phyloP scores from a whole-genome alignment of 495 filamentous ascomycete genomes.

The Parachaetomium inaequale region DNA sequence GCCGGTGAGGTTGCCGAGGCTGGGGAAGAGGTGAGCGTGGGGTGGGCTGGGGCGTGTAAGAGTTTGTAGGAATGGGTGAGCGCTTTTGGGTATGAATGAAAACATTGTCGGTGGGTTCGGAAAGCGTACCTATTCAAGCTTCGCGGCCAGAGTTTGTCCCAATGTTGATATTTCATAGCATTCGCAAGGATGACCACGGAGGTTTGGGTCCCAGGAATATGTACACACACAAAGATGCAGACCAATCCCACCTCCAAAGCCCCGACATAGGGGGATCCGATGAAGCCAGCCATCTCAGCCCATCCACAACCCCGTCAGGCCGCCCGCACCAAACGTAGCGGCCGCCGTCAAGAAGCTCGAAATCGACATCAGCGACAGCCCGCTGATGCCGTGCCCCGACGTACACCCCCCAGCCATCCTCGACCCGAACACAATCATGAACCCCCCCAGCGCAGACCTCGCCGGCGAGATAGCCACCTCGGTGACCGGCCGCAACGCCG shows the following conservation, averaged over 20 bases:
- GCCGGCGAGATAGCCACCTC: constrained; percentile 28
- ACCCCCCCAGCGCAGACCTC: constrained; percentile 45
- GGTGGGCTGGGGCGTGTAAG: neutral
- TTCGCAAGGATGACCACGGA: too few relatives aligned
- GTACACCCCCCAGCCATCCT: constrained; percentile 57
- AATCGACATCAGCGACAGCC: constrained; percentile 48
- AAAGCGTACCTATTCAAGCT: too few relatives aligned
- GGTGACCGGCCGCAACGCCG: constrained; percentile 25
- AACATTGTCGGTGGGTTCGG: too few relatives aligned
- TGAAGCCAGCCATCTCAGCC: constrained; percentile 14
- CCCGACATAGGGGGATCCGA: too few relatives aligned
- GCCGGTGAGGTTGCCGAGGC: constrained; percentile 51
- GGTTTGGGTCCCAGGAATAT: too few relatives aligned
- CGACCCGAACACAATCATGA: constrained; percentile 50
- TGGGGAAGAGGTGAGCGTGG: constrained; percentile 41
- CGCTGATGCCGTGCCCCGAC: constrained; percentile 58
- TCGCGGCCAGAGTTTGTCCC: too few relatives aligned
- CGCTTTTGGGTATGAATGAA: too few relatives aligned
- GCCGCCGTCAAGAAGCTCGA: constrained; percentile 52
- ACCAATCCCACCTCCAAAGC: too few relatives aligned
- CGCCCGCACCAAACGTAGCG: constrained; percentile 48
- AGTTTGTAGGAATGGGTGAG: too few relatives aligned
- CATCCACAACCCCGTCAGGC: constrained; percentile 24
- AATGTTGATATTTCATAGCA: too few relatives aligned
- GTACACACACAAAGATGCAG: neutral